Conservation (phyloP, 2,329 filamentous ascomycete genomes). For the Decorospora gaudefroyi region DNA sequence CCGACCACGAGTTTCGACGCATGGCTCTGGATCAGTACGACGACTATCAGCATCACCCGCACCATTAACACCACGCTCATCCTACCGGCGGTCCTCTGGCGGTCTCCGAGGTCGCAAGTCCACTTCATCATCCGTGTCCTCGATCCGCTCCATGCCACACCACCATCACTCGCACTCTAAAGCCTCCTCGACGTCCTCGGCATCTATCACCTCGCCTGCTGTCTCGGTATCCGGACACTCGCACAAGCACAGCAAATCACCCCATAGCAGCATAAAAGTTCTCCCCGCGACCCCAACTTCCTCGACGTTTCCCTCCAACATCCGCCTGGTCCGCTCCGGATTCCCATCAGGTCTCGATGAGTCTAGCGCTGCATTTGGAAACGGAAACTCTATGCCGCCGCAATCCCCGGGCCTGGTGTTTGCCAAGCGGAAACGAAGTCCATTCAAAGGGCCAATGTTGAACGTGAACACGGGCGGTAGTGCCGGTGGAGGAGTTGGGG, state of each 20-base stretch:
- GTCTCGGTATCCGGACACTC: slow-evolving; percentile 59
- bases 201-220: slow-evolving; percentile 61
- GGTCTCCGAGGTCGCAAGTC: slow-evolving; percentile 91
- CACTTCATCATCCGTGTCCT: slow-evolving; percentile 92
- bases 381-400: slow-evolving; percentile 57
- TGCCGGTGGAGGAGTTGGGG: neutral
- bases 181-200: slow-evolving; percentile 86
- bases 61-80: slow-evolving; percentile 84
- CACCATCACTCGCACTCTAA: slow-evolving; percentile 91
- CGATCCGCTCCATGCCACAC: slow-evolving; percentile 75
- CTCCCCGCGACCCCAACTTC: slow-evolving; percentile 82
- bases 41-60: slow-evolving; percentile 82
- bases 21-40: slow-evolving; percentile 46
- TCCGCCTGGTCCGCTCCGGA: slow-evolving; percentile 70
- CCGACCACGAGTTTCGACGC: slow-evolving; percentile 52
- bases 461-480: slow-evolving; percentile 49
- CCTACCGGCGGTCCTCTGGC: slow-evolving; percentile 78
- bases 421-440: slow-evolving; percentile 76
- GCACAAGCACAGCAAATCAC: slow-evolving; percentile 71
- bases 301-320: slow-evolving; percentile 77
- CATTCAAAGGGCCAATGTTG: slow-evolving; percentile 79
- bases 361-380: slow-evolving; percentile 53
- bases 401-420: slow-evolving; percentile 67
- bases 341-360: slow-evolving; percentile 48
- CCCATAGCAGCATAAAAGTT: slow-evolving; percentile 90